Evolutionary conservation across 1,139 yeast genomes (phyloP), one percentile per base, ranked within the genome.

Genomic region (Debaryomyces psychrophilus): DNA sequence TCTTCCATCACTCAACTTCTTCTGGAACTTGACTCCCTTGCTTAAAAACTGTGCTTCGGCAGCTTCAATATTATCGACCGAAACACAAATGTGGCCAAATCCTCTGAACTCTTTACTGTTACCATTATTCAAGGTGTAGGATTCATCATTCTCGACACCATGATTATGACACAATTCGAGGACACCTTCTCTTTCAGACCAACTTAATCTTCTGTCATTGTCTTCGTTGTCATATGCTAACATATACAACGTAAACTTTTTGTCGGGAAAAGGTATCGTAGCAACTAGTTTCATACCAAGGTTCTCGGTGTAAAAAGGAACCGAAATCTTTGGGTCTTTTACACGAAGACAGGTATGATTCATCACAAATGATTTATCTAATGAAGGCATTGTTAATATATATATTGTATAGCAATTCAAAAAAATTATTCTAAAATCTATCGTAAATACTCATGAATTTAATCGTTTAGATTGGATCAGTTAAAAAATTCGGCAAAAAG

Each of bases 41-140:
- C 69, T 73, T 50, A 83, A 73, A 47, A 92, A 73, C 14, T 71
- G 65, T 41, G 71, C 68, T 65, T 93, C 90, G 8, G 83, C 72
- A 14, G 65, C 79, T 46, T 69, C 82, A 53, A 93, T 80, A 68
- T 92, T 85, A 59, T 90, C 90, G 14, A 92, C 97, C 1, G 96
- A 76, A 55, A 92, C 71, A 68, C 97, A 89, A 50, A 90, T 83
- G 68, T 93, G 99, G 17, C 99, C 99, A 62, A 90, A 93, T 0
- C 99, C 99, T 56, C 93, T 81, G 65, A 82, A 74, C 37, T 95
- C 93, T 44, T 83, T 86, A 11, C 77, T 82, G 63, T 93, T 93
- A 50, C 99, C 99, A 58, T 85, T 87, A 69, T 82, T 87, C 46
- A 85, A 67, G 51, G 71, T 76, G 65, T 75, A 88, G 8, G 67